Base-by-base conservation (phyloP, 306 rosid genomes). In the Senna tora region DNA sequence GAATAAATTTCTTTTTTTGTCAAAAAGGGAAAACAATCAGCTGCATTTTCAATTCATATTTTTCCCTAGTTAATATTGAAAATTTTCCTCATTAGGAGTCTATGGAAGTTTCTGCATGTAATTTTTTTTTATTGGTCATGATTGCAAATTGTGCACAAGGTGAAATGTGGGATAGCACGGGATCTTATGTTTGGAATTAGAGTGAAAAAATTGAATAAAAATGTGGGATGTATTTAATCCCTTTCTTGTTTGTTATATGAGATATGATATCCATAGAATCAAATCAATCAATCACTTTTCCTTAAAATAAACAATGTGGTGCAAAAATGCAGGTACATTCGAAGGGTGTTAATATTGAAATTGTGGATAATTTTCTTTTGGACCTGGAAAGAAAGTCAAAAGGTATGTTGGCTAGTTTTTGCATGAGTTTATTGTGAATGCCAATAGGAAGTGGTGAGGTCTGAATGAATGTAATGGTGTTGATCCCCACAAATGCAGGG, bases 291-390 rank as follows among this genome's bases (percentile, higher is more conserved):
- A 12, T 21, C 36, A 41, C 4, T 63, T 21, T 46, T 46, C 34
- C 5, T 19, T 19, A 33, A 46, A 22, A 45, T 63, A 59, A 22
- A 11, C 63, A 39, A 61, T 67, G 15, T 30, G 64, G 52, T n/a
- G 17, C 61, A 52, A 52, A 77, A 64, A 58, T 78, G 74, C 77
- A 93, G 96, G 95, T 93, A 61, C 98, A 93, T 67, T 90, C 98
- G 57, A 93, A 85, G 72, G 98, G 98, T 71, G 75, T 81, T 33
- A 85, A 90, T 74, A 52, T 67, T 33, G 84, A 82, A 77, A 79
- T 90, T 42, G 96, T 93, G 75, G 91, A 88, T 59, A 85, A 82
- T 75, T 81, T 79, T 60, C 84, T 90, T 71, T 61, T 72, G 74
- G 90, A 87, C 80, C 71, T 88, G 66, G 90, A 87, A 69, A 87